Evolutionary conservation across 106 monocot species (phyloP).

Genomic region (Dendrobium catenatum): DNA sequence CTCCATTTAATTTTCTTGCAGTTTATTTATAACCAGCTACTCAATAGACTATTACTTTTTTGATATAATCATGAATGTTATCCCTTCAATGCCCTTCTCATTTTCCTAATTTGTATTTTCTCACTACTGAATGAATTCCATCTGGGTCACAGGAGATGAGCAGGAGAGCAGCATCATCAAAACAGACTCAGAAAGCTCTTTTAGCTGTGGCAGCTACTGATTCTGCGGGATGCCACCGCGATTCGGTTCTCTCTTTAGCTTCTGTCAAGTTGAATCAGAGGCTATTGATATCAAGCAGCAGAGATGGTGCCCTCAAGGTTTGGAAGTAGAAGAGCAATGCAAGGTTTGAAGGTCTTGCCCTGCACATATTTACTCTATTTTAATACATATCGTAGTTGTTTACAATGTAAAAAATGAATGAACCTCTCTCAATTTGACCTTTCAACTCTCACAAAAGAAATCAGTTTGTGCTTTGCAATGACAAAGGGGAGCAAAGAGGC

Average conservation of each 20-base stretch:
- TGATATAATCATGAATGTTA: background rate
- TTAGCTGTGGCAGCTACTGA: slow-evolving; percentile 71
- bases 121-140: slow-evolving; percentile 2
- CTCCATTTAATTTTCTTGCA: background rate
- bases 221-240: slow-evolving; percentile 77
- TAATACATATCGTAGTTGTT: background rate
- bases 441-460: background rate
- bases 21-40: background rate
- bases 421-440: background rate
- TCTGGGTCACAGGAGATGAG: slow-evolving; percentile 43
- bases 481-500: background rate
- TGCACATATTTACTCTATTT: background rate
- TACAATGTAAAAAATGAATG: background rate
- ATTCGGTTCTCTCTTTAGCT: slow-evolving; percentile 70
- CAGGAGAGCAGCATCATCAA: slow-evolving; percentile 26
- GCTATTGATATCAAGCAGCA: slow-evolving; percentile 67
- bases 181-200: slow-evolving; percentile 56
- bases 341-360: background rate
- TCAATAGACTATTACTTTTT: background rate
- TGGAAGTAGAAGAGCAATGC: slow-evolving; percentile 58
- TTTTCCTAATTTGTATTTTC: background rate
- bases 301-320: slow-evolving; percentile 89
- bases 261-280: slow-evolving; percentile 77
- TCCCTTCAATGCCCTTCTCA: background rate
- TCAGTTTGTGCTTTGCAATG: background rate